phyloP scores from a whole-genome alignment of 2,329 filamentous ascomycete species.

The Clonostachys rosea region DNA sequence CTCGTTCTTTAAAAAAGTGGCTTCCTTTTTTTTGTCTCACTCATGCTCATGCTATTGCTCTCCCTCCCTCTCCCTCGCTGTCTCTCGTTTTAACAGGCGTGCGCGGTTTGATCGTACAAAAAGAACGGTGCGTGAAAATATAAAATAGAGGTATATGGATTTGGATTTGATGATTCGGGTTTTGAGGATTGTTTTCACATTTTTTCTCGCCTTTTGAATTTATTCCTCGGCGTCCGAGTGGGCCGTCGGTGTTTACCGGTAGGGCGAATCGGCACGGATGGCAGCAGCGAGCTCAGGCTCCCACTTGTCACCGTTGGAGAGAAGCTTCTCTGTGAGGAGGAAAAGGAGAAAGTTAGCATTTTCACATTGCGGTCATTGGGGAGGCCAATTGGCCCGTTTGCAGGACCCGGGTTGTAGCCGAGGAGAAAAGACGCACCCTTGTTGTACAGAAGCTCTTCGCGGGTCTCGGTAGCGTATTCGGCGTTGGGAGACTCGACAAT shows the following conservation, averaged over 20 bases:
- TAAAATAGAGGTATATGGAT: neutral
- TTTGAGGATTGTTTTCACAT: too few relatives aligned
- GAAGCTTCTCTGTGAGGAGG: slow-evolving; percentile 62
- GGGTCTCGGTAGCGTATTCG: slow-evolving; percentile 61
- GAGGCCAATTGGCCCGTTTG: neutral
- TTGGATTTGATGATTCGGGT: neutral
- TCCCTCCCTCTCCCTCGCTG: too few relatives aligned
- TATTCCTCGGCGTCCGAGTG: neutral
- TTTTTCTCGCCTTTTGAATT: too few relatives aligned
- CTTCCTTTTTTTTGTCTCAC: too few relatives aligned
- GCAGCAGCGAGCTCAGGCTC: slow-evolving; percentile 92
- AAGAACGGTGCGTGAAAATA: neutral
- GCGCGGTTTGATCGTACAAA: neutral
- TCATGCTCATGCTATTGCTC: too few relatives aligned
- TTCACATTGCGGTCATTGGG: neutral
- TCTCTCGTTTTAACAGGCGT: neutral
- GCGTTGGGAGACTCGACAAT: slow-evolving; percentile 64
- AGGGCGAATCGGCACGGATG: slow-evolving; percentile 90
- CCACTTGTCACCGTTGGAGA: slow-evolving; percentile 93
- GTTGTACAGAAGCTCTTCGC: slow-evolving; percentile 96
- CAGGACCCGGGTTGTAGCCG: neutral
- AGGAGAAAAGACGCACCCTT: slow-evolving; percentile 51
- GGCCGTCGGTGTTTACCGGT: slow-evolving; percentile 52
- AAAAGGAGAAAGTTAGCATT: slow-evolving; percentile 11
- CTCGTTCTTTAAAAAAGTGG: too few relatives aligned